Percentiles rank a stretch among this genome's conserved stretches.
Conservation (phyloP, 169 alveolate genomes). For the Sarcocystis neurona region DNA sequence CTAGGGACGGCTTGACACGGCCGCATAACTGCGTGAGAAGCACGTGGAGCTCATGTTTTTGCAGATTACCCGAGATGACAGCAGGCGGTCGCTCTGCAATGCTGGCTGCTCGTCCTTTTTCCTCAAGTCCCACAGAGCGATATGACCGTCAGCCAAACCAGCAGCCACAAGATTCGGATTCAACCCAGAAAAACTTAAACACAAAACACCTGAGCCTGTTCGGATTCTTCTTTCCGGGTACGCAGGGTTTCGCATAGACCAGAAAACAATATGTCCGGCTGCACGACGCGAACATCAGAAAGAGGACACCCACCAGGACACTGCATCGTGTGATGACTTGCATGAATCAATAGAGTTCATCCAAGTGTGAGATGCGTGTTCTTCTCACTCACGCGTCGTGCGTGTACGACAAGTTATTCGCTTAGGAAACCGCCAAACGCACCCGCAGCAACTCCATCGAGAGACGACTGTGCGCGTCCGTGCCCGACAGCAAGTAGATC, state of each 20-base stretch:
- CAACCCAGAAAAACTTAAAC: slow-evolving; percentile 78
- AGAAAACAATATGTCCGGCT: slow-evolving; percentile 82
- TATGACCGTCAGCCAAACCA: slow-evolving; percentile 86
- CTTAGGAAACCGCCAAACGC: no score
- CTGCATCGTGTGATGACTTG: background rate
- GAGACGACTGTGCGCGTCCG: background rate
- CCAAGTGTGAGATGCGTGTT: background rate
- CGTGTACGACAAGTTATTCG: no score
- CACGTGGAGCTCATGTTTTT: background rate
- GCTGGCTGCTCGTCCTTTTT: slow-evolving; percentile 78
- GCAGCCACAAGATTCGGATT: slow-evolving; percentile 88
- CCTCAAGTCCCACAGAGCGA: slow-evolving; percentile 85
- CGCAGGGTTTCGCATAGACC: slow-evolving; percentile 88
- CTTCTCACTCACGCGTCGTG: background rate
- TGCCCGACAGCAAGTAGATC: slow-evolving; percentile 23
- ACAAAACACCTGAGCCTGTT: slow-evolving; percentile 74
- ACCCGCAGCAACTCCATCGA: no score
- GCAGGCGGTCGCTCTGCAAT: slow-evolving; percentile 55
- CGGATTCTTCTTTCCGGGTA: slow-evolving; percentile 85
- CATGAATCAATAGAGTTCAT: background rate
- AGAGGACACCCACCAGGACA: background rate
- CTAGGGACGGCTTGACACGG: no score
- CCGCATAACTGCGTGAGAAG: background rate
- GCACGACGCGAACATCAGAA: background rate
- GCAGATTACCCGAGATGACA: slow-evolving; percentile 46